A percentile compares a stretch with the other conserved stretches of the same genome.
Conservation (phyloP, 768 basidiomycete species). For the Mycena galopus region DNA sequence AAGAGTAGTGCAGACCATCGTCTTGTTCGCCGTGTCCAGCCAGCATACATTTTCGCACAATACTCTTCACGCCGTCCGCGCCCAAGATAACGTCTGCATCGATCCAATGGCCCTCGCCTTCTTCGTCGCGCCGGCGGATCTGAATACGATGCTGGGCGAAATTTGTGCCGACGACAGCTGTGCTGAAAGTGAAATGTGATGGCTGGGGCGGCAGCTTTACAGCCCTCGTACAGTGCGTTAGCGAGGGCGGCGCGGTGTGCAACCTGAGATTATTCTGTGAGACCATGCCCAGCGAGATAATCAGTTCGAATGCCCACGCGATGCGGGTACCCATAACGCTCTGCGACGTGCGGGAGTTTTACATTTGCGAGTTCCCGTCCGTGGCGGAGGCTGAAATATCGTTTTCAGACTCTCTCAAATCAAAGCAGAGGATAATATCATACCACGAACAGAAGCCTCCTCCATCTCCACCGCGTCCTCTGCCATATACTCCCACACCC, state of each 20-base stretch:
- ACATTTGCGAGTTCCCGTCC: constrained; percentile 47
- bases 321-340: constrained; percentile 48
- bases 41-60: constrained; percentile 48
- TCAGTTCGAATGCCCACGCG: constrained; percentile 21
- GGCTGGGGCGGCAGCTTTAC: constrained; percentile 37
- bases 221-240: constrained; percentile 45
- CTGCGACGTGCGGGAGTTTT: constrained; percentile 43
- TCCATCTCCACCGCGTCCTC: constrained; percentile 45
- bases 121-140: constrained; percentile 19
- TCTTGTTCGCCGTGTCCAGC: constrained; percentile 45
- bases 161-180: constrained; percentile 40
- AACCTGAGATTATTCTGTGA: constrained; percentile 32
- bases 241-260: constrained; percentile 51
- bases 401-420: neutral
- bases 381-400: constrained; percentile 37
- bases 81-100: constrained; percentile 52
- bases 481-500: constrained; percentile 44
- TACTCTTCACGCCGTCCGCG: constrained; percentile 54
- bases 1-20: constrained; percentile 5
- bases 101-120: constrained; percentile 41
- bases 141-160: constrained; percentile 34
- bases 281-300: neutral
- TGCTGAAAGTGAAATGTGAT: constrained; percentile 45
- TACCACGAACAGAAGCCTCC: constrained; percentile 44
- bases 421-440: neutral